Base-by-base conservation (phyloP, 805 yeast genomes). In the Myxozyma vanderwaltii region DNA sequence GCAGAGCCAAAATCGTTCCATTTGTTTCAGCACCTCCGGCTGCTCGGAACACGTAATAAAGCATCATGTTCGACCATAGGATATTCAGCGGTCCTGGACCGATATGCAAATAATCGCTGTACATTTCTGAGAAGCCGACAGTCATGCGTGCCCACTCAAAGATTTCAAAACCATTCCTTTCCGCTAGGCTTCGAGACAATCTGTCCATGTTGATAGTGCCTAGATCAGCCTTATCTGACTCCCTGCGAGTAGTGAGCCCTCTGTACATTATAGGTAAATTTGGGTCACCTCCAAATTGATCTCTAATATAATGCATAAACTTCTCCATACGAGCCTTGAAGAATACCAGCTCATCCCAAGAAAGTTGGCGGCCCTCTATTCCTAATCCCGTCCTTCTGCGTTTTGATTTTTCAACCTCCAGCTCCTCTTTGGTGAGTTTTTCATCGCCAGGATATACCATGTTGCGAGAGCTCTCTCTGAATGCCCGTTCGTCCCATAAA, bases 251-350 rank as follows among this genome's bases (percentile, higher is more conserved):
- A 21, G 47, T 41, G 13, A 31, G 35, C 2, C 51, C 45, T 1
- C 65, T 50, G 46, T 55, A 61, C 58, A 61, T 51, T 44, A 61
- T 39, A n/a, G 60, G 65, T 27, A 51, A 51, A 47, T 57, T 46
- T 8, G 46, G 47, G 23, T 31, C 39, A 3, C 31, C 47, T 27
- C 63, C 63, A 36, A 61, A 61, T 10, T 51, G 31, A 15, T 33
- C 43, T n/a, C 47, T 38, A 36, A 61, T 27, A 40, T 29, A 36
- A 17, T 19, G 21, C 31, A 61, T 48, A 27, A 54, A 44, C 41
- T 54, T 35, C 19, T 17, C 33, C 35, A 40, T 38, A 8, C 65
- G 53, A 15, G 46, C 52, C 12, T 39, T 35, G 27, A 46, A 54
- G 51, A 48, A 54, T 12, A 31, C 45, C n/a, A 58, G 60, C 40